phyloP scores from a whole-genome alignment of 805 yeast genomes.

The Teunomyces gatunensis region DNA sequence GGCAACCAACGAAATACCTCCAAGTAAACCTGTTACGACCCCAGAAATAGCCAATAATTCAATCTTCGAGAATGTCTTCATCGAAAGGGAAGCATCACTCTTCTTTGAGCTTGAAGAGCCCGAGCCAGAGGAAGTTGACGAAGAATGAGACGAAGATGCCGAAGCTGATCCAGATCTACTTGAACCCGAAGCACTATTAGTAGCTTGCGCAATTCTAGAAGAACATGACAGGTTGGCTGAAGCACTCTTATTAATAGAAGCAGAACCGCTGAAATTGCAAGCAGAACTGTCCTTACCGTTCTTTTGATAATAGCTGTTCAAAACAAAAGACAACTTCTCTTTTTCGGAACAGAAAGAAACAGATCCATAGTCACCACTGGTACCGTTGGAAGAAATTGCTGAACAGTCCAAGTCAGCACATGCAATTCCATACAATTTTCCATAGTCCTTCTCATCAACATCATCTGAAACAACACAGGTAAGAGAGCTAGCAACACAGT shows the following conservation, averaged over 20 bases:
- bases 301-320: conserved; percentile 43
- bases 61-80: conserved; percentile 25
- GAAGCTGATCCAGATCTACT: conserved; percentile 23
- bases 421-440: conserved; percentile 53
- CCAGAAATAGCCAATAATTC: conserved; percentile 34
- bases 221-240: conserved; percentile 31
- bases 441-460: conserved; percentile 56
- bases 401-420: conserved; percentile 61
- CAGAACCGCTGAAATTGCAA: conserved; percentile 72
- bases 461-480: conserved; percentile 58
- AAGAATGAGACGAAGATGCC: conserved; percentile 23
- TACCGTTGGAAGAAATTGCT: conserved; percentile 62
- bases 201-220: conserved; percentile 18
- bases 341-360: conserved; percentile 68
- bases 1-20: conserved; percentile 41
- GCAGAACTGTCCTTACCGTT: conserved; percentile 46
- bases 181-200: conserved; percentile 18
- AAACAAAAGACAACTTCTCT: conserved; percentile 61
- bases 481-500: conserved; percentile 56
- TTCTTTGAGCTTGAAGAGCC: conserved; percentile 17
- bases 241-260: conserved; percentile 38
- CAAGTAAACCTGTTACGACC: conserved; percentile 37
- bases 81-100: conserved; percentile 11
- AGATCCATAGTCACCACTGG: conserved; percentile 66
- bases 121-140: conserved; percentile 20